phyloP scores from a whole-genome alignment of 345 rosid genomes.

The Excoecaria cochinchinensis region DNA sequence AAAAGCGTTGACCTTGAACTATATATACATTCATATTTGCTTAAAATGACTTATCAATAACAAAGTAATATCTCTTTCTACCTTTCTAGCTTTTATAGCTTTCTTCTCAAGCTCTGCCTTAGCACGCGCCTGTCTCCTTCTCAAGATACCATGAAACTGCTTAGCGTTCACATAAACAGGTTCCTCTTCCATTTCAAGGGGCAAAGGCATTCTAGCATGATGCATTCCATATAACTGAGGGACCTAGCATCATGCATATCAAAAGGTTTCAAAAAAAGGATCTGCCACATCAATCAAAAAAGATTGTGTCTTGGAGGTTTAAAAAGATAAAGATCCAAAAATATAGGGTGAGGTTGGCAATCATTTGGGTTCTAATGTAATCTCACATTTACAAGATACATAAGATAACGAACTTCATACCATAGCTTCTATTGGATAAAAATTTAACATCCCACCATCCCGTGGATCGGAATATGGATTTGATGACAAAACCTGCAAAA shows the following conservation, averaged over 20 bases:
- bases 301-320: background rate
- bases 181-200: constrained; percentile 67
- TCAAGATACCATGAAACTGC: constrained; percentile 67
- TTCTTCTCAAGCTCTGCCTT: constrained; percentile 71
- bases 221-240: constrained; percentile 47
- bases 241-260: constrained; percentile 26
- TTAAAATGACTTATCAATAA: too few relatives aligned
- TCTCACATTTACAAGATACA: too few relatives aligned
- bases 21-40: too few relatives aligned
- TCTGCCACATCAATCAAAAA: background rate
- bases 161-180: constrained; percentile 77
- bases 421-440: constrained; percentile 50
- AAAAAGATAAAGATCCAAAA: background rate
- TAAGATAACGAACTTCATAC: constrained; percentile 31
- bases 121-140: constrained; percentile 67
- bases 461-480: constrained; percentile 53
- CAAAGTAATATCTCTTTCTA: constrained; percentile 7
- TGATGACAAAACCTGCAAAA: constrained; percentile 54
- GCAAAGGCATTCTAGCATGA: constrained; percentile 64
- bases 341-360: background rate
- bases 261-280: background rate
- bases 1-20: too few relatives aligned
- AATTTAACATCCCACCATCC: constrained; percentile 38
- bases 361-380: background rate
- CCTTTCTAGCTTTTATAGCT: constrained; percentile 59